phyloP scores from a whole-genome alignment of 768 basidiomycete genomes.

The Podaxis sp. region DNA sequence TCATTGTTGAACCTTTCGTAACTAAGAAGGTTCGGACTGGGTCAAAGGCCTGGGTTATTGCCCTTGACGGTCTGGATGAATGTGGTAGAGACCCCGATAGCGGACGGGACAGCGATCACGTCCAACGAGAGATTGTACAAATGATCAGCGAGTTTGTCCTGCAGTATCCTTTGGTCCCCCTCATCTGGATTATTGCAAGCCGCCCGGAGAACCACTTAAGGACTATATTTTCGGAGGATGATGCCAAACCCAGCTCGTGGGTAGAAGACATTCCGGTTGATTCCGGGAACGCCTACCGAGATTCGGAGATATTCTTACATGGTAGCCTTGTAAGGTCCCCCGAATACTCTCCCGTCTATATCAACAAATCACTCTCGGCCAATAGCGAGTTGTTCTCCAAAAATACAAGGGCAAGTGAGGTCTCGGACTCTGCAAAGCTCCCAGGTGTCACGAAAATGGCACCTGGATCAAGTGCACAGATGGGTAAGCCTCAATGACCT shows the following conservation, averaged over 20 bases:
- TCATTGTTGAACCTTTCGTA: conserved; percentile 17
- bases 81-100: not conserved
- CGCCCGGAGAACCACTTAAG: conserved; percentile 25
- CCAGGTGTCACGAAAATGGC: no score
- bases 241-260: not conserved
- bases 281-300: conserved; percentile 15
- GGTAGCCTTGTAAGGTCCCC: conserved; percentile 14
- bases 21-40: not conserved
- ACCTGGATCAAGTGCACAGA: no score
- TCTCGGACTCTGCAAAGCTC: no score
- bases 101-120: not conserved
- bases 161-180: conserved; percentile 2
- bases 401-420: not conserved
- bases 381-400: not conserved
- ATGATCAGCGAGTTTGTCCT: conserved; percentile 9
- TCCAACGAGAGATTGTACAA: conserved; percentile 18
- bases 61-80: no score
- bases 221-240: conserved; percentile 6
- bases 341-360: not conserved
- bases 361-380: conserved; percentile 18
- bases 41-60: conserved; percentile 15
- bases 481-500: no score
- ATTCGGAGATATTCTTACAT: conserved; percentile 18
- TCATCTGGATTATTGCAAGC: conserved; percentile 20
- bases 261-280: conserved; percentile 11